A percentile compares a stretch with the other conserved stretches of the same genome.
These are phyloP conservation scores for Pochonia chlamydosporia DNA, from an alignment of 2,329 filamentous ascomycete species.

Conservation along the genomic window DNA sequence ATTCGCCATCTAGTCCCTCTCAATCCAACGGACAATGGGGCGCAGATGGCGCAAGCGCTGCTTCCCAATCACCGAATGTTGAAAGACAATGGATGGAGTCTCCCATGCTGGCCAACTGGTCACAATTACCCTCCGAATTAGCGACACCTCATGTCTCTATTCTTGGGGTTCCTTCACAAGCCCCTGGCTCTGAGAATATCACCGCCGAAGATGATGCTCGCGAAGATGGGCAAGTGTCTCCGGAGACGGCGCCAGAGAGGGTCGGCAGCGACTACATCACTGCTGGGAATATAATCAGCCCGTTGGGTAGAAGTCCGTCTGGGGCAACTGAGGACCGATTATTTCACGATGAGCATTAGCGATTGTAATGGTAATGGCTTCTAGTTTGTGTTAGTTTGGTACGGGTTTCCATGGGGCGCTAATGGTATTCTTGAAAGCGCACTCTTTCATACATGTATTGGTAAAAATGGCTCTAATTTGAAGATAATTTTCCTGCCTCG, in stretches of 20 bases:
- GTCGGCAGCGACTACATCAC: not conserved
- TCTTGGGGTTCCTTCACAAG: not conserved
- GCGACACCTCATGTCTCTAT: not conserved
- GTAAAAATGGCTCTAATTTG: not conserved
- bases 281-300: not conserved
- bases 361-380: not conserved
- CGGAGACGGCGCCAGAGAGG: not conserved
- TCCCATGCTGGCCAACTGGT: slow-evolving; percentile 2
- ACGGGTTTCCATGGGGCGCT: not conserved
- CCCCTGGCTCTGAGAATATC: not conserved
- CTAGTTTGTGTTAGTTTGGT: not conserved
- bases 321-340: not conserved
- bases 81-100: slow-evolving; percentile 3
- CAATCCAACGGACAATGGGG: not conserved
- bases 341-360: not conserved
- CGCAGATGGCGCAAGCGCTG: not conserved
- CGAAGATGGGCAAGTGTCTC: not conserved
- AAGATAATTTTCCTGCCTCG: not conserved
- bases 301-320: not conserved
- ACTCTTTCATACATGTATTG: not conserved
- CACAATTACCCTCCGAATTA: not conserved
- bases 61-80: not conserved
- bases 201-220: not conserved
- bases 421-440: too few species aligned
- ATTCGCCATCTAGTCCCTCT: not conserved